These are phyloP conservation scores for Ogataea saltuana DNA, from an alignment of 805 yeast genomes.

Conservation along the genomic window DNA sequence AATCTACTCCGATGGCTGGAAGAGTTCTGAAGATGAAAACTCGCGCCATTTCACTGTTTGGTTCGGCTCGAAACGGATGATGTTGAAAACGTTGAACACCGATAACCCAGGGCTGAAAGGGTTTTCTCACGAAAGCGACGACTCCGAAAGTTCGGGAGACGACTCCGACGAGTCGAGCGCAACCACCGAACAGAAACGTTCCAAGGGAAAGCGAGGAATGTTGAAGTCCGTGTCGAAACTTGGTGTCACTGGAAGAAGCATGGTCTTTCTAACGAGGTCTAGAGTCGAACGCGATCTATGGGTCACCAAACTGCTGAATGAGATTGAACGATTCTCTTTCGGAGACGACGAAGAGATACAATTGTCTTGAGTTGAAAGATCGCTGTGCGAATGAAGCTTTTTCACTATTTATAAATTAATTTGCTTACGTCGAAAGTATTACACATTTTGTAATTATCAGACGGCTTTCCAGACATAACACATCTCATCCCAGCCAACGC, in stretches of 20 bases:
- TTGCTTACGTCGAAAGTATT: neutral
- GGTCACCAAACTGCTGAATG: constrained; percentile 54
- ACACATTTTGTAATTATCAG: no score
- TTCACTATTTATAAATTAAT: constrained; percentile 2
- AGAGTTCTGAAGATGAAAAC: constrained; percentile 74
- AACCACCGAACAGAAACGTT: constrained; percentile 1
- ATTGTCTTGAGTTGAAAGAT: constrained; percentile 14
- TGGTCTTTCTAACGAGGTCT: constrained; percentile 80
- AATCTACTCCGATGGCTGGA: constrained; percentile 81
- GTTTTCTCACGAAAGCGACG: constrained; percentile 5
- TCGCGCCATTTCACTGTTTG: constrained; percentile 79
- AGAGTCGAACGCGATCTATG: constrained; percentile 82
- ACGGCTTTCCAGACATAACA: constrained; percentile 83
- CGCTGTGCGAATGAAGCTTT: neutral
- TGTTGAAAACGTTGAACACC: constrained; percentile 31
- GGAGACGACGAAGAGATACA: constrained; percentile 24
- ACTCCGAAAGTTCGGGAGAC: constrained; percentile 7
- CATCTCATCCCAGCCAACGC: constrained; percentile 97
- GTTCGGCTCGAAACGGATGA: constrained; percentile 66
- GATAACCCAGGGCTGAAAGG: constrained; percentile 10
- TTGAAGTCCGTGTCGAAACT: constrained; percentile 50
- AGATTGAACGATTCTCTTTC: constrained; percentile 44
- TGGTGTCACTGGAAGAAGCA: constrained; percentile 65
- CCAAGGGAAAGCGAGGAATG: constrained; percentile 32
- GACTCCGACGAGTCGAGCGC: constrained; percentile 6